phyloP scores from a whole-genome alignment of 1,284 basidiomycete genomes.

The Trametes hirsuta region DNA sequence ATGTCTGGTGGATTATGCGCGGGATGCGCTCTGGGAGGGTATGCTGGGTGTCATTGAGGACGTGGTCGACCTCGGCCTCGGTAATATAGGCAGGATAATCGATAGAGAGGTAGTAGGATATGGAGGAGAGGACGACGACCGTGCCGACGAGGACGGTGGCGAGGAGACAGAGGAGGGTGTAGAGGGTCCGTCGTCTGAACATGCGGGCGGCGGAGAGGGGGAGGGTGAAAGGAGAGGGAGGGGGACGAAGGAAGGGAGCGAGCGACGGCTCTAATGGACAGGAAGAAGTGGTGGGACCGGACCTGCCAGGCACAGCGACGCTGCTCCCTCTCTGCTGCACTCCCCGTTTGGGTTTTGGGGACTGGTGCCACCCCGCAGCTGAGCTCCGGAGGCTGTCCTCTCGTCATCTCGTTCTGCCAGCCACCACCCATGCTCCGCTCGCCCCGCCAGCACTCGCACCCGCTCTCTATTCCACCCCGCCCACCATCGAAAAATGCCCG shows the following conservation, averaged over 20 bases:
- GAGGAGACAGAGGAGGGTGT: constrained; percentile 77
- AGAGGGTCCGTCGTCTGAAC: constrained; percentile 60
- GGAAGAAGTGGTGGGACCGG: constrained; percentile 15
- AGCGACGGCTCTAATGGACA: constrained; percentile 21
- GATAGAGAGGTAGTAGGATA: constrained; percentile 91
- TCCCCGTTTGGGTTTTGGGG: constrained; percentile 6
- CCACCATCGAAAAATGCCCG: not conserved
- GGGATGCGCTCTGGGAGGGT: constrained; percentile 77
- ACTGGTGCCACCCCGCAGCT: constrained; percentile 10
- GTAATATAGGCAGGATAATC: constrained; percentile 77
- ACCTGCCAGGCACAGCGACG: constrained; percentile 20
- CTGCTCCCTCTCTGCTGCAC: not conserved
- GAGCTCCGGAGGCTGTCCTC: constrained; percentile 14
- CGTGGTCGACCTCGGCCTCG: constrained; percentile 74
- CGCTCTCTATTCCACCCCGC: not conserved
- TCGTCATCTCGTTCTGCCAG: constrained; percentile 1
- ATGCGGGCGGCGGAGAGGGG: constrained; percentile 25
- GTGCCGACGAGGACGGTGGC: constrained; percentile 89
- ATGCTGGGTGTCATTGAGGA: constrained; percentile 58
- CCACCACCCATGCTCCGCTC: not conserved
- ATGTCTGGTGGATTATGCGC: constrained; percentile 96
- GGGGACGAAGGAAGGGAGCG: constrained; percentile 26
- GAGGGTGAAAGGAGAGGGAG: constrained; percentile 23
- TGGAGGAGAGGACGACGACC: constrained; percentile 87
- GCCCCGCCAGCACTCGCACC: not conserved